Conservation (phyloP, 352 stramenopile species). For the Phytophthora ramorum region DNA sequence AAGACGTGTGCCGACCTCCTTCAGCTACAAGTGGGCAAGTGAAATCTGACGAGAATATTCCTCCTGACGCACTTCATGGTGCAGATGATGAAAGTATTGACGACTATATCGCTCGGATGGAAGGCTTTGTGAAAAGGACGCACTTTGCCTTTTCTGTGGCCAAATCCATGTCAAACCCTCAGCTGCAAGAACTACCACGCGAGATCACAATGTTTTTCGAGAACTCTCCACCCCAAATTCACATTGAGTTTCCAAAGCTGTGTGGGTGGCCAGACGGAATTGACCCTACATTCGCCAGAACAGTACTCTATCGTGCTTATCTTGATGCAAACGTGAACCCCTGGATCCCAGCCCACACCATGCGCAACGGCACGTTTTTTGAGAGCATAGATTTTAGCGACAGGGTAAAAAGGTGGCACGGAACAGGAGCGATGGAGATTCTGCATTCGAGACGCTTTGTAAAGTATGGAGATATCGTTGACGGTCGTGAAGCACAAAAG, state of each 20-base stretch:
- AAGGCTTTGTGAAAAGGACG: conserved; percentile 14
- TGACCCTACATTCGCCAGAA: conserved; percentile 16
- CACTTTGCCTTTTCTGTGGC: not conserved
- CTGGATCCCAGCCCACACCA: conserved; percentile 15
- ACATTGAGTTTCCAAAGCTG: conserved; percentile 28
- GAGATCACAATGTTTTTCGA: conserved; percentile 23
- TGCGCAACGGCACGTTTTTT: conserved; percentile 21
- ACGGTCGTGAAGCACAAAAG: conserved; percentile 8
- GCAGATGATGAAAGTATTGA: conserved; percentile 21
- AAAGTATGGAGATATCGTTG: conserved; percentile 22
- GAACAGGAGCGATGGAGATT: conserved; percentile 20
- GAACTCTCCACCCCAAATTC: conserved; percentile 18
- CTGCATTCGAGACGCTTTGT: not conserved
- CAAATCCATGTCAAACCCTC: not conserved
- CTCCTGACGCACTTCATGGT: not conserved
- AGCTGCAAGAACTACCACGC: conserved; percentile 6
- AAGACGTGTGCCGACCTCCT: not conserved
- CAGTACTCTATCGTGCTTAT: conserved; percentile 29
- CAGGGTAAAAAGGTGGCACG: conserved; percentile 34
- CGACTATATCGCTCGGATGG: conserved; percentile 28
- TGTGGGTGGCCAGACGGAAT: conserved; percentile 34
- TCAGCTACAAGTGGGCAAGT: not conserved
- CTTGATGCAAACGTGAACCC: conserved; percentile 24
- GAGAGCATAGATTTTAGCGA: not conserved
- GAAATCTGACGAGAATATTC: not conserved